phyloP scores from a whole-genome alignment of 75 land plant genomes.

The Ceratopteris richardii region DNA sequence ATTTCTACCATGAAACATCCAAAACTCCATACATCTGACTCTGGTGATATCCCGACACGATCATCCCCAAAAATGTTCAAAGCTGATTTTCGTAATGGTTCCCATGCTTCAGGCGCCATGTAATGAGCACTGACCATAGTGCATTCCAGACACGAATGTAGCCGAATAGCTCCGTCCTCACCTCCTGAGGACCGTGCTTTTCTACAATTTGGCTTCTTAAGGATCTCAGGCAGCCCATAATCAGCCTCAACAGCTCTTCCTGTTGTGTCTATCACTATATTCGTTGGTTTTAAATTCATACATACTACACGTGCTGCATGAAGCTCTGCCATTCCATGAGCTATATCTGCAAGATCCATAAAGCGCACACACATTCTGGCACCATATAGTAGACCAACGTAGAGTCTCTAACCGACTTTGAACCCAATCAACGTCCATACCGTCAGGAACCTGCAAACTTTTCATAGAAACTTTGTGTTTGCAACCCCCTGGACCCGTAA shows the following conservation, averaged over 20 bases:
- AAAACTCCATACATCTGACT: conserved; percentile 98
- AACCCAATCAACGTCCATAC: conserved; percentile 53
- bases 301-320: conserved; percentile 92
- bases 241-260: conserved; percentile 88
- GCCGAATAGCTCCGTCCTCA: conserved; percentile 28
- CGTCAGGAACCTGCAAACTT: conserved; percentile 48
- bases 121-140: conserved; percentile 83
- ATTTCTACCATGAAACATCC: conserved; percentile 90
- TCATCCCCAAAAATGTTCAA: conserved; percentile 80
- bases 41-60: conserved; percentile 63
- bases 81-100: conserved; percentile 73
- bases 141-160: conserved; percentile 84
- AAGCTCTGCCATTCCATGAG: conserved; percentile 91
- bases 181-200: conserved; percentile 46
- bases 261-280: conserved; percentile 65
- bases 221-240: conserved; percentile 75
- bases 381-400: conserved; percentile 80
- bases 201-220: conserved; percentile 63
- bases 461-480: conserved; percentile 74
- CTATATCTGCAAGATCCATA: conserved; percentile 81
- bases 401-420: conserved; percentile 50
- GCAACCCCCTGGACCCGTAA: conserved; percentile 45
- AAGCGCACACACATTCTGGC: conserved; percentile 76
- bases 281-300: conserved; percentile 89
- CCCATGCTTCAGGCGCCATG: conserved; percentile 96